Conservation (phyloP, 2,329 filamentous ascomycete genomes). For the Dothistroma pini region DNA sequence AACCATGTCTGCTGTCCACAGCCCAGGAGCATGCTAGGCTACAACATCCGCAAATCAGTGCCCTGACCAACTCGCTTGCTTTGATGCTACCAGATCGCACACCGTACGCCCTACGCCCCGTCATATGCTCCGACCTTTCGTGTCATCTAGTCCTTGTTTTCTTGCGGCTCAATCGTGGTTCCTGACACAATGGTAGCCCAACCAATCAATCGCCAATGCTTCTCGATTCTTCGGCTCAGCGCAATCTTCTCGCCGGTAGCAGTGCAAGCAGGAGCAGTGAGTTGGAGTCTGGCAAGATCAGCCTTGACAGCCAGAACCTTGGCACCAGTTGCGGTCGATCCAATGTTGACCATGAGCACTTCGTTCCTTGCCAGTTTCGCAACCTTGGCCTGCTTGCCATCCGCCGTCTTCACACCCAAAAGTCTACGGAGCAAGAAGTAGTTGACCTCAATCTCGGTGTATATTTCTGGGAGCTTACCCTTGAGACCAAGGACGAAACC, state of each 20-base stretch:
- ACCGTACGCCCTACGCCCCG: neutral
- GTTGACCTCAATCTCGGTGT: conserved; percentile 98
- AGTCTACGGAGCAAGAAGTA: conserved; percentile 95
- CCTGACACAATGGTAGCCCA: conserved; percentile 50
- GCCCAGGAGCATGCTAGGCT: neutral
- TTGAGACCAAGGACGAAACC: conserved; percentile 96
- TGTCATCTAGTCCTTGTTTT: conserved; percentile 2
- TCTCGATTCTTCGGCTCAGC: conserved; percentile 92
- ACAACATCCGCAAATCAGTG: neutral
- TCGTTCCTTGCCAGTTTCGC: conserved; percentile 98
- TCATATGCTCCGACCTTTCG: neutral
- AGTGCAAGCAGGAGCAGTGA: conserved; percentile 84
- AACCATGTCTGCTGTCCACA: neutral
- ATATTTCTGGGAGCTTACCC: conserved; percentile 91
- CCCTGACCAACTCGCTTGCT: neutral
- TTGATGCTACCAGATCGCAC: neutral
- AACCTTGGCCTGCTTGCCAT: conserved; percentile 99
- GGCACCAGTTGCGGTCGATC: conserved; percentile 92
- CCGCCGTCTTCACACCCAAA: conserved; percentile 93
- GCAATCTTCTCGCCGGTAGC: conserved; percentile 98
- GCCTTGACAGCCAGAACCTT: conserved; percentile 97
- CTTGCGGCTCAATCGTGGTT: conserved; percentile 24
- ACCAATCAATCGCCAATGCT: conserved; percentile 95
- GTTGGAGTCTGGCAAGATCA: conserved; percentile 89
- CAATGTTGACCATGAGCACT: conserved; percentile 99